A percentile compares a stretch with the other conserved stretches of the same genome.
phyloP scores from a whole-genome alignment of 208 protist genomes.

The Crithidia brevicula region DNA sequence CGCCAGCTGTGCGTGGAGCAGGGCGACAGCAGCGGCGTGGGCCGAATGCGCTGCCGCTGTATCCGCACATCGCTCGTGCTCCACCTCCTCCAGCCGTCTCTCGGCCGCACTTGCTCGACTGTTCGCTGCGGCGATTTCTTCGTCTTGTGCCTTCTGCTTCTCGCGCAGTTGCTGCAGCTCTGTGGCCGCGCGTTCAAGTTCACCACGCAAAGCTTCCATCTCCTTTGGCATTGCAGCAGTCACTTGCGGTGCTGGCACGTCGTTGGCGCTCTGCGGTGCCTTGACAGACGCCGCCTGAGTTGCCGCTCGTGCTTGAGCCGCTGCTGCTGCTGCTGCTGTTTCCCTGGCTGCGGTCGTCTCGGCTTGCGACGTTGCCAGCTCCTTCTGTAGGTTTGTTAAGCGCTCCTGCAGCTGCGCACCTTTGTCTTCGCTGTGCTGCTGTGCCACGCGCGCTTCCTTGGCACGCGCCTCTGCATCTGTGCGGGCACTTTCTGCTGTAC shows the following conservation, averaged over 20 bases:
- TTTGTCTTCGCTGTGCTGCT: constrained; percentile 1
- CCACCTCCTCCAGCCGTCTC: background rate
- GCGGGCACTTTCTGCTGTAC: background rate
- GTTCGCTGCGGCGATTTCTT: background rate
- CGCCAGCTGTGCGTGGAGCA: background rate
- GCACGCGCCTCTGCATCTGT: constrained; percentile 8
- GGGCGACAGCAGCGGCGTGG: background rate
- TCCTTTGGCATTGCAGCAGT: background rate
- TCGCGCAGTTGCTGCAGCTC: background rate
- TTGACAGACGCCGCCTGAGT: background rate
- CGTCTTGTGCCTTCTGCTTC: background rate
- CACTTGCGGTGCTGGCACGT: too few relatives aligned
- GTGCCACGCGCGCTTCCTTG: background rate
- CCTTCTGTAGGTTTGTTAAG: background rate
- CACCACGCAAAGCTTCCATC: background rate
- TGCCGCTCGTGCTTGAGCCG: background rate
- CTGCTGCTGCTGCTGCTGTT: background rate
- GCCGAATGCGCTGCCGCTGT: background rate
- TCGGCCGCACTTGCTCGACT: background rate
- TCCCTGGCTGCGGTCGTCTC: background rate
- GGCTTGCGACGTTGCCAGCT: constrained; percentile 2
- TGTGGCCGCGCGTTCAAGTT: too few relatives aligned
- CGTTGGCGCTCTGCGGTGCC: too few relatives aligned
- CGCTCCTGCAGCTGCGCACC: constrained; percentile 6
- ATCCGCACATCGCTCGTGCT: background rate